Percentiles rank a stretch among this genome's conserved stretches.
phyloP scores from a whole-genome alignment of 169 alveolate genomes.

The Eimeria acervulina region DNA sequence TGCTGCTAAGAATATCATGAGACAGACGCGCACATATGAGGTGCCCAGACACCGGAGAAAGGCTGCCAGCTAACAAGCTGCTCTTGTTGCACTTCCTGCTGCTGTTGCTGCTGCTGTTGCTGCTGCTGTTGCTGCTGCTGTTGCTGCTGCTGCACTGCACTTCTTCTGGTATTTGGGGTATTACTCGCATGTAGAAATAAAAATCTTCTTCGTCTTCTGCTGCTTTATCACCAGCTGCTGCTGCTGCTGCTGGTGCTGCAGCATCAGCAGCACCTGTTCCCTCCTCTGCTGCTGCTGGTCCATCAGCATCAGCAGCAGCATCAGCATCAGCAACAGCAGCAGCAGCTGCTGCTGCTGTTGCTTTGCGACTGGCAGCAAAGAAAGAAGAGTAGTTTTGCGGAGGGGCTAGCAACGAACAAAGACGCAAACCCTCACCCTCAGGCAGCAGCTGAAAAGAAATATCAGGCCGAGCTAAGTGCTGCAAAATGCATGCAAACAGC shows the following conservation, averaged over 20 bases:
- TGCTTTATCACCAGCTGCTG: neutral
- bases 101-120: neutral
- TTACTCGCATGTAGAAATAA: conserved; percentile 30
- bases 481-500: neutral
- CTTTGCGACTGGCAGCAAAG: conserved; percentile 14
- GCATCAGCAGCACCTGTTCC: neutral
- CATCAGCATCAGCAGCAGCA: neutral
- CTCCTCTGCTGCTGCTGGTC: neutral
- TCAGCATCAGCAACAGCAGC: neutral
- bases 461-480: conserved; percentile 12
- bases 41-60: conserved; percentile 23
- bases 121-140: conserved; percentile 26
- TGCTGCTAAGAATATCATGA: neutral
- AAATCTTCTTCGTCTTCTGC: conserved; percentile 21
- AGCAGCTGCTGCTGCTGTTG: conserved; percentile 31
- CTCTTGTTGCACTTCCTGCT: no score
- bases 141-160: conserved; percentile 27
- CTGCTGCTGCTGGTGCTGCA: neutral
- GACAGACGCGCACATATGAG: conserved; percentile 22
- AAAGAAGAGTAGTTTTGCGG: conserved; percentile 31
- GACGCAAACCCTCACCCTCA: conserved; percentile 17
- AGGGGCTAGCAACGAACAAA: neutral
- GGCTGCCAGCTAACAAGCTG: neutral
- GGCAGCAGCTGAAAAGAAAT: conserved; percentile 25
- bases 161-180: conserved; percentile 40